Percentiles rank a stretch among this genome's conserved stretches.
Evolutionary conservation across 805 yeast genomes (phyloP).

Genomic region (Myxozyma nipponensis): DNA sequence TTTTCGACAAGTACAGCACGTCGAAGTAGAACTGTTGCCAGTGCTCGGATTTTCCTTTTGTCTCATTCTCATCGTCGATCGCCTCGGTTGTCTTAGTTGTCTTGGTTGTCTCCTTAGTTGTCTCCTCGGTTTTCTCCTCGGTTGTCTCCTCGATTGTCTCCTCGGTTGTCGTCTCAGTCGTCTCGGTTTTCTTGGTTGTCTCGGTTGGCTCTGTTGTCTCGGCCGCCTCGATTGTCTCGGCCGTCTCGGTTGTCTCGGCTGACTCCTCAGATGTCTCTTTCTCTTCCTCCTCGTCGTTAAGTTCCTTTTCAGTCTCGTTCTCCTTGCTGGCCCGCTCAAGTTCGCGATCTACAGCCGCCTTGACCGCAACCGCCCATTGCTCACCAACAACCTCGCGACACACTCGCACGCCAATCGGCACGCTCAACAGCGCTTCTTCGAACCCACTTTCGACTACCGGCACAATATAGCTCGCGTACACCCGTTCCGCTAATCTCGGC

Average conservation of each 20-base stretch:
- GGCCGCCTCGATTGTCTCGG: neutral
- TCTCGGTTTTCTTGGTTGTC: neutral
- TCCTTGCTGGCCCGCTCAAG: neutral
- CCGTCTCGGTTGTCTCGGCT: neutral
- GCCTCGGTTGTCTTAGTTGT: neutral
- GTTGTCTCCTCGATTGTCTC: neutral
- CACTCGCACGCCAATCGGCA: conserved; percentile 11
- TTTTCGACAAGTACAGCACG: conserved; percentile 11
- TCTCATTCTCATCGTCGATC: neutral
- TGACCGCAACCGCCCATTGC: conserved; percentile 11
- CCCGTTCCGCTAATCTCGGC: conserved; percentile 12
- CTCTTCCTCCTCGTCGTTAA: conserved; percentile 1
- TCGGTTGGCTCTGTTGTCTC: neutral
- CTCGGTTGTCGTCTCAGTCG: neutral
- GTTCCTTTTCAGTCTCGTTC: neutral
- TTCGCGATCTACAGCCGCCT: conserved; percentile 1
- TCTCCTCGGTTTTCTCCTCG: neutral
- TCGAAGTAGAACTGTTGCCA: conserved; percentile 23
- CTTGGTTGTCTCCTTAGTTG: neutral
- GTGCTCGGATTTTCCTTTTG: conserved; percentile 5
- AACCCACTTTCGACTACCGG: conserved; percentile 9
- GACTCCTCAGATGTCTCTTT: neutral
- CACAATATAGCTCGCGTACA: conserved; percentile 9
- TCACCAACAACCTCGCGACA: conserved; percentile 15
- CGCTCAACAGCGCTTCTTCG: conserved; percentile 18